Evolutionary conservation across 2,329 filamentous ascomycete genomes (phyloP).

Genomic region (Elsinoe arachidis): DNA sequence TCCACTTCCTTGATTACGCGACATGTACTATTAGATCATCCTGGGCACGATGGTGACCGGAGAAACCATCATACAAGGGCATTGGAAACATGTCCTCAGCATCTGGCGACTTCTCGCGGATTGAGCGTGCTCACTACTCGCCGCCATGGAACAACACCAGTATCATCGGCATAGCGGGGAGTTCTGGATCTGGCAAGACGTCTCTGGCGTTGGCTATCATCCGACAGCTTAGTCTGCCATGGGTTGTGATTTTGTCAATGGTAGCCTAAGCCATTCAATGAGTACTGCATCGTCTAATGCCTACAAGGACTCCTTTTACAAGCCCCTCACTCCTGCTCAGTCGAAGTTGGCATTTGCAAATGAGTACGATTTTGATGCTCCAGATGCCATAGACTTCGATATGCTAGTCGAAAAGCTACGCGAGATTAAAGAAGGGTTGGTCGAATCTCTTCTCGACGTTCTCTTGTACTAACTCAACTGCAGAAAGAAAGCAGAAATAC

Average conservation of each 20-base stretch:
- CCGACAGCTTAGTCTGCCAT: conserved; percentile 79
- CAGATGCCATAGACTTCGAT: conserved; percentile 92
- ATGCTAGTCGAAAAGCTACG: conserved; percentile 66
- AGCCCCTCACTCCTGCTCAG: conserved; percentile 70
- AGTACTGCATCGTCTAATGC: too few species aligned
- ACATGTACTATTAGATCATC: conserved; percentile 12
- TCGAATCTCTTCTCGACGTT: conserved; percentile 8
- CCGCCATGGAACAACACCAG: conserved; percentile 94
- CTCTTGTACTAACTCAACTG: conserved; percentile 14
- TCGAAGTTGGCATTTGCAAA: conserved; percentile 75
- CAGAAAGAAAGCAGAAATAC: conserved; percentile 81
- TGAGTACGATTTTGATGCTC: conserved; percentile 93
- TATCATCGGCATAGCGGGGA: conserved; percentile 93
- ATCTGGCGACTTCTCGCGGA: conserved; percentile 12
- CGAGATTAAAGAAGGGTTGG: conserved; percentile 84
- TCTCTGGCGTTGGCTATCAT: conserved; percentile 90
- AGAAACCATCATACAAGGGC: not conserved
- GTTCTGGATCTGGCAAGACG: conserved; percentile 92
- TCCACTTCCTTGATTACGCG: not conserved
- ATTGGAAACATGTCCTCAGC: conserved; percentile 3
- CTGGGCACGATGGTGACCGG: conserved; percentile 4
- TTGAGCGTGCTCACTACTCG: conserved; percentile 60
- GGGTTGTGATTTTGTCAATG: conserved; percentile 97
- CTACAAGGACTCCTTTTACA: conserved; percentile 88
- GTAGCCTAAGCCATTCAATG: conserved; percentile 41